Percentiles rank a stretch among this genome's conserved stretches.
Evolutionary conservation across 2,329 filamentous ascomycete species (phyloP).

Genomic region (Xylaria sp.): DNA sequence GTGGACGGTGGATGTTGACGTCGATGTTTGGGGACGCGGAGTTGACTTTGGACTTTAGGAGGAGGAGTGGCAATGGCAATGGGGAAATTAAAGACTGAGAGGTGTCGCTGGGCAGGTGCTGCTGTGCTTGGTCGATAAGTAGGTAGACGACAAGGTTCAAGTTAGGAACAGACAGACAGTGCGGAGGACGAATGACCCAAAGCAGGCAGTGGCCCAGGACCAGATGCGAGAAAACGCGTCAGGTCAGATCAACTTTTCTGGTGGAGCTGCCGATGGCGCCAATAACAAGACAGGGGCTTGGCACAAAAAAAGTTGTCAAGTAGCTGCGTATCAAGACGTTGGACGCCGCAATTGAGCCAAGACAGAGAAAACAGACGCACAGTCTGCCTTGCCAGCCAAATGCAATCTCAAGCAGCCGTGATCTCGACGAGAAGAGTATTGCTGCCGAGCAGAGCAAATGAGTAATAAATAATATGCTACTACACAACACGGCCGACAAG

Average conservation of each 20-base stretch:
- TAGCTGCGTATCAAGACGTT: background rate
- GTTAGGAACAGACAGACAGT: slow-evolving; percentile 15
- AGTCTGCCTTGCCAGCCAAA: background rate
- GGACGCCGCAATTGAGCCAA: slow-evolving; percentile 28
- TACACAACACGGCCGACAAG: background rate
- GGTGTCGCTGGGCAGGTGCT: slow-evolving; percentile 35
- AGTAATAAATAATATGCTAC: background rate
- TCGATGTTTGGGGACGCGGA: slow-evolving; percentile 4
- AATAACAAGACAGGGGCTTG: slow-evolving; percentile 40
- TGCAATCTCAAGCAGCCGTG: slow-evolving; percentile 17
- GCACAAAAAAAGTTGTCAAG: slow-evolving; percentile 21
- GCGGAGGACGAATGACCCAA: slow-evolving; percentile 34
- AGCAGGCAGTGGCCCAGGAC: slow-evolving; percentile 27
- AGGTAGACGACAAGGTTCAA: slow-evolving; percentile 7
- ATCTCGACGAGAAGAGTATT: background rate
- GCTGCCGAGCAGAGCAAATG: background rate
- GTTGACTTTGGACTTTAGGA: background rate
- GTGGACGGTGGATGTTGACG: background rate
- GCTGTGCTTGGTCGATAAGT: slow-evolving; percentile 19
- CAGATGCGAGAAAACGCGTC: slow-evolving; percentile 48
- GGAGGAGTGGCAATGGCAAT: slow-evolving; percentile 9
- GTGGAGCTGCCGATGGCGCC: slow-evolving; percentile 43
- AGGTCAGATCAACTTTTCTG: slow-evolving; percentile 43
- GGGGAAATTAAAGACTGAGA: slow-evolving; percentile 20
- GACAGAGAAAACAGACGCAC: background rate